Conservation (phyloP, 345 rosid species). For the Camelina neglecta region DNA sequence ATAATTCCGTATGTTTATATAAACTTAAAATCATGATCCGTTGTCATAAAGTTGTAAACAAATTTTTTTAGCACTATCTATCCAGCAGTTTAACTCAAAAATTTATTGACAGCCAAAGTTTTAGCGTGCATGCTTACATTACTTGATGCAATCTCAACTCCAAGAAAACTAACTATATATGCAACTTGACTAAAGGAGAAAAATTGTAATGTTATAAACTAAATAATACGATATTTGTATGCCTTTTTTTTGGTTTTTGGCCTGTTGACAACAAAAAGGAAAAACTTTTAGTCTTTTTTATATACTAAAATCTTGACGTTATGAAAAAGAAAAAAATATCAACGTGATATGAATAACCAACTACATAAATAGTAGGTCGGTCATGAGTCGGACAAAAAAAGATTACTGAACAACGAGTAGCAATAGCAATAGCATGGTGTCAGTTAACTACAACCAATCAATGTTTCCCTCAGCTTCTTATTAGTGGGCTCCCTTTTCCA, state of each 20-base stretch:
- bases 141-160: not conserved
- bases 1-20: no score
- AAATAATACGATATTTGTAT: not conserved
- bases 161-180: not conserved
- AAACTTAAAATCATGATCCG: not conserved
- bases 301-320: not conserved
- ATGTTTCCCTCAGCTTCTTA: not conserved
- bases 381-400: conserved; percentile 9
- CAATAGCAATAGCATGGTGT: not conserved
- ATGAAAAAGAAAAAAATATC: not conserved
- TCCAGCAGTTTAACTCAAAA: not conserved
- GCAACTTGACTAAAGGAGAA: not conserved
- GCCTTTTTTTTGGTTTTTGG: not conserved
- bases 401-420: not conserved
- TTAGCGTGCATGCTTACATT: not conserved
- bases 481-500: conserved; percentile 6
- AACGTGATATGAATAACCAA: not conserved
- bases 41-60: not conserved
- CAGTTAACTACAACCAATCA: not conserved
- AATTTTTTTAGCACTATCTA: not conserved
- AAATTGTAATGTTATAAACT: not conserved
- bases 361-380: conserved; percentile 27
- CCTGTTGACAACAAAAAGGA: not conserved
- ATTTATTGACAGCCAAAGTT: no score
- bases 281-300: not conserved